Percentiles rank a stretch among this genome's conserved stretches.
Evolutionary conservation across 768 basidiomycete genomes (phyloP).

Genomic region (Auricularia heimuer): DNA sequence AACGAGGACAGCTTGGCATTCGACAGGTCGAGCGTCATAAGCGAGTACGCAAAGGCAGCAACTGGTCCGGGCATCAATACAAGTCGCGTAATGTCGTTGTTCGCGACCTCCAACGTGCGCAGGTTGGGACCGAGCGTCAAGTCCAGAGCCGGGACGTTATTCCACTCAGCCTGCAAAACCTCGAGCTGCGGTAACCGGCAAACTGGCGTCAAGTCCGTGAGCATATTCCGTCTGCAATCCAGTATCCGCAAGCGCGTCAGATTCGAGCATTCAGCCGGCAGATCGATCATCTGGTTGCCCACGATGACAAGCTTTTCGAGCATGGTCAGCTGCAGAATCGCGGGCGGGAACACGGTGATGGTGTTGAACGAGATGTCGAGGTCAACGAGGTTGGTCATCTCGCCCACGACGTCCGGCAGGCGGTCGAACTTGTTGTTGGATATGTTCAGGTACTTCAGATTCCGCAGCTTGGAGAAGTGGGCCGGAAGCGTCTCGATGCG

Average conservation of each 20-base stretch:
- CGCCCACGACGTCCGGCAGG: conserved; percentile 66
- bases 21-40: conserved; percentile 78
- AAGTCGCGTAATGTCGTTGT: conserved; percentile 84
- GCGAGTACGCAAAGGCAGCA: conserved; percentile 34
- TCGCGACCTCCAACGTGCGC: conserved; percentile 59
- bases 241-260: conserved; percentile 57
- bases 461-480: conserved; percentile 67
- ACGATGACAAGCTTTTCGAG: conserved; percentile 71
- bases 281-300: conserved; percentile 69
- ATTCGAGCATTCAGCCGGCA: conserved; percentile 48
- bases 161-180: conserved; percentile 69
- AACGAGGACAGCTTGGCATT: conserved; percentile 80
- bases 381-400: conserved; percentile 64
- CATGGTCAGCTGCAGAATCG: conserved; percentile 56
- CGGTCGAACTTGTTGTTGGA: conserved; percentile 88
- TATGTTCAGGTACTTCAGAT: conserved; percentile 74
- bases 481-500: conserved; percentile 78
- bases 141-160: conserved; percentile 70
- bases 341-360: conserved; percentile 70
- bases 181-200: conserved; percentile 61
- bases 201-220: conserved; percentile 63
- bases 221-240: conserved; percentile 79
- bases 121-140: conserved; percentile 61
- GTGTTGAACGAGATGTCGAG: conserved; percentile 94
- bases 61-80: conserved; percentile 46